Base-by-base conservation (phyloP, 176 grass and related monocot species). In the Thinopyrum elongatum region DNA sequence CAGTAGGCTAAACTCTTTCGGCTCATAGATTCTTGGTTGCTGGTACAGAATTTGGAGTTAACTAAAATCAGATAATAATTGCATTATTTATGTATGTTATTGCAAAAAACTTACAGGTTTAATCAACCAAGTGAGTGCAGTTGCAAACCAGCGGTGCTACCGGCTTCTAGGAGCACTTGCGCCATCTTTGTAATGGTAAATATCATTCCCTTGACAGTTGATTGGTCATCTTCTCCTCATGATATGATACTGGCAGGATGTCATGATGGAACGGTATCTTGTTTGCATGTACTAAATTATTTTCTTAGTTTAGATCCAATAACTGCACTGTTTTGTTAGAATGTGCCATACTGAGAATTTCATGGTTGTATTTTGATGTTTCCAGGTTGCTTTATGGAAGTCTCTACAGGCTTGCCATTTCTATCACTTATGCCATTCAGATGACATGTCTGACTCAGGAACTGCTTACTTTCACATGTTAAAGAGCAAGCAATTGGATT, bases 171-270 rank as follows among this genome's bases (percentile, higher is more conserved):
- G 33, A 34, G 33, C 33, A 34, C n/a, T n/a, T n/a, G n/a, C n/a
- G n/a, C n/a, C n/a, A n/a, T 87, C 60, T 87, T 90, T 91, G 65
- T 86, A 81, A 92, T 86, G 89, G 91, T 82, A 87, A 90, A 84
- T 90, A 98, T 93, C 87, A 89, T 98, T 95, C 96, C 96, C 74
- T 90, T 98, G 90, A 91, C 93, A 85, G 79, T 98, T 86, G 96
- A 98, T 83, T 98, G 96, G 96, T 94, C 96, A 6, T 86, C 96
- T 63, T 88, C 87, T 87, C 72, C 91, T 77, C 86, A 90, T 74
- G 93, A 98, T 91, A 88, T 98, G 86, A 95, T 98, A 91, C 87
- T 98, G 77, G 96, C 96, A 47, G 96, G 96, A 89, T 98, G 96
- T 84, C 93, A 98, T 80, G 96, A 98, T 86, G 96, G 96, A 89